Evolutionary conservation across 352 stramenopile species (phyloP), one percentile per base, ranked within the genome.

Genomic region (Phytophthora sp.): DNA sequence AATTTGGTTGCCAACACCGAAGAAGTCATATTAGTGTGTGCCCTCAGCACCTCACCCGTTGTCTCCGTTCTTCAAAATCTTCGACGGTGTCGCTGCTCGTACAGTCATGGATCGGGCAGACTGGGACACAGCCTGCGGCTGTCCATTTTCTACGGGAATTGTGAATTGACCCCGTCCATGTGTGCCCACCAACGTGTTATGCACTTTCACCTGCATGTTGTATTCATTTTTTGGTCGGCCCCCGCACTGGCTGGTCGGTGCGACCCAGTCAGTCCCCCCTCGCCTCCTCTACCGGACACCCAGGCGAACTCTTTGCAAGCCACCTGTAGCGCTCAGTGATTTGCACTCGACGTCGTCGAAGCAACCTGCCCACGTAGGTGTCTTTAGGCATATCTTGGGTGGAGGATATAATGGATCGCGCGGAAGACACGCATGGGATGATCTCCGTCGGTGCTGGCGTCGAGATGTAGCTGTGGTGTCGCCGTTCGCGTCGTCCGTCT

Each of bases 141-240:
- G 52, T 61, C 52, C 39, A 37, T 21, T 53, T 61, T 61, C 38
- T 61, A 53, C 52, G 5, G 31, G 37, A 20, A 17, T 52, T 17
- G 11, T 2, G 12, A 41, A 27, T 24, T 20, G n/a, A n/a, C n/a
- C 28, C 44, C 8, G 44, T 30, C 44, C 44, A 37, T 12, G 8
- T n/a, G n/a, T n/a, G n/a, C n/a, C n/a, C n/a, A n/a, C 17, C 26
- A 11, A 38, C 44, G 23, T n/a, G 18, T n/a, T 59, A 51, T 51
- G 51, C 39, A 61, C 41, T 32, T 37, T 37, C 13, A 15, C 52
- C 35, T 48, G 12, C 5, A 5, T 8, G 43, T 45, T 45, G 28
- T 60, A 60, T 42, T 32, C n/a, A 4, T 4, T 7, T 48, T 38
- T 46, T 13, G 35, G 7, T 35, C 15, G 34, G 21, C 13, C 39